These are phyloP conservation scores for Cucumis melo DNA, from an alignment of 306 rosid genomes.

Conservation along the genomic window DNA sequence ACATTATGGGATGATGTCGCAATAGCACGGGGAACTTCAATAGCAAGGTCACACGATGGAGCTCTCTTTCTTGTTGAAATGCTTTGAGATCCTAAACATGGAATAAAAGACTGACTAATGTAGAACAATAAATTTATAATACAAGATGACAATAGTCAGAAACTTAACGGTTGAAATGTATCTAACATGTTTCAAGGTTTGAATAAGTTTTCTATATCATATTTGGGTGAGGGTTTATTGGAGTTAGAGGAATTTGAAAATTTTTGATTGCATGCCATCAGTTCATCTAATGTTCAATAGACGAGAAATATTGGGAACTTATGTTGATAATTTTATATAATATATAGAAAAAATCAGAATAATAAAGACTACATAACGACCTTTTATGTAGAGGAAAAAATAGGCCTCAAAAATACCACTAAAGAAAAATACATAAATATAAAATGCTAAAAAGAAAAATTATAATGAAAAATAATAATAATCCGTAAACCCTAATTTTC, in stretches of 20 bases:
- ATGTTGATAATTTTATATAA: neutral
- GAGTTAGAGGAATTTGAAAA: neutral
- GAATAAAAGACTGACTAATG: neutral
- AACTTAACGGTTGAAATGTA: neutral
- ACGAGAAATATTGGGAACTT: neutral
- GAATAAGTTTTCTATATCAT: neutral
- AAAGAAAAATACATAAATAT: no score
- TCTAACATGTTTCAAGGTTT: neutral
- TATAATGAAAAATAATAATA: no score
- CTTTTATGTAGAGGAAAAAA: no score
- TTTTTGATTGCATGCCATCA: neutral
- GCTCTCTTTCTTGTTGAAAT: conserved; percentile 6
- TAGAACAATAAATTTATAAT: neutral
- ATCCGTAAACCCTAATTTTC: no score
- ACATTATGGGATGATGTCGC: neutral
- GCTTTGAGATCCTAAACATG: conserved; percentile 13
- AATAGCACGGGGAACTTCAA: conserved; percentile 3
- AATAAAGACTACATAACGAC: no score
- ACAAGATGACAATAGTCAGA: neutral
- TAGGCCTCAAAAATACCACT: no score
- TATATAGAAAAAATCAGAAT: no score
- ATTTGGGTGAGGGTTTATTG: neutral
- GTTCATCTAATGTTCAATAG: neutral
- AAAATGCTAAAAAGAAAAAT: no score
- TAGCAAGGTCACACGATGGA: neutral